Evolutionary conservation across 1,139 yeast genomes (phyloP).

Genomic region (Geotrichum candidum): DNA sequence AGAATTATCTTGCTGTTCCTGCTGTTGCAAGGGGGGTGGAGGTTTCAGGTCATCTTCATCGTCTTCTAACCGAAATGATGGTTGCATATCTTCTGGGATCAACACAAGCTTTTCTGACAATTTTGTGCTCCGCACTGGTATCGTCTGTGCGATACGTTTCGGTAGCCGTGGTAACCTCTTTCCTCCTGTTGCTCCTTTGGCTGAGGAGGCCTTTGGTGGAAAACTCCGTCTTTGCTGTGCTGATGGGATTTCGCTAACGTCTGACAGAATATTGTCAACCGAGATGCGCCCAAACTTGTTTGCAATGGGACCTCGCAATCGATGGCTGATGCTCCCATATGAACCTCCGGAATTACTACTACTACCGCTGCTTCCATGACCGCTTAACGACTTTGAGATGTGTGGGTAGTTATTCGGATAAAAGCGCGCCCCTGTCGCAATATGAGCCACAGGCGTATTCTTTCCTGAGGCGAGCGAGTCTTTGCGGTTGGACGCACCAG

Average conservation of each 20-base stretch:
- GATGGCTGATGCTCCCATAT: neutral
- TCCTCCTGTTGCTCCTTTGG: neutral
- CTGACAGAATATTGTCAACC: conserved; percentile 45
- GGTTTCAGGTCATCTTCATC: conserved; percentile 24
- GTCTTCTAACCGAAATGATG: conserved; percentile 27
- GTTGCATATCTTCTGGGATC: conserved; percentile 63
- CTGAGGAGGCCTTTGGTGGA: neutral
- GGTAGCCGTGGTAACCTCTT: conserved; percentile 11
- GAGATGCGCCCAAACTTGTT: conserved; percentile 29
- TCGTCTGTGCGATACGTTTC: conserved; percentile 45
- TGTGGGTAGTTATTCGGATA: neutral
- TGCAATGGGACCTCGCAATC: neutral
- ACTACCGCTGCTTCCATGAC: neutral
- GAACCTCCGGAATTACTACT: neutral
- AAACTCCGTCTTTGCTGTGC: conserved; percentile 47
- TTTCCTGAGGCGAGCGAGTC: neutral
- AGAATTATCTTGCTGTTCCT: neutral
- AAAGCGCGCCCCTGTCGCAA: neutral
- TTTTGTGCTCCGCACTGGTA: conserved; percentile 83
- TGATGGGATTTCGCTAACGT: conserved; percentile 81
- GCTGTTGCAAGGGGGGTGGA: conserved; percentile 18
- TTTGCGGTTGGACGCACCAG: conserved; percentile 17
- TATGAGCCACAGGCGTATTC: neutral
- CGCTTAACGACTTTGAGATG: neutral
- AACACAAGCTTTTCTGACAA: conserved; percentile 79